A percentile compares a stretch with the other conserved stretches of the same genome.
These are phyloP conservation scores for Taphrina betulina DNA, from an alignment of 1,139 yeast species.

Conservation along the genomic window DNA sequence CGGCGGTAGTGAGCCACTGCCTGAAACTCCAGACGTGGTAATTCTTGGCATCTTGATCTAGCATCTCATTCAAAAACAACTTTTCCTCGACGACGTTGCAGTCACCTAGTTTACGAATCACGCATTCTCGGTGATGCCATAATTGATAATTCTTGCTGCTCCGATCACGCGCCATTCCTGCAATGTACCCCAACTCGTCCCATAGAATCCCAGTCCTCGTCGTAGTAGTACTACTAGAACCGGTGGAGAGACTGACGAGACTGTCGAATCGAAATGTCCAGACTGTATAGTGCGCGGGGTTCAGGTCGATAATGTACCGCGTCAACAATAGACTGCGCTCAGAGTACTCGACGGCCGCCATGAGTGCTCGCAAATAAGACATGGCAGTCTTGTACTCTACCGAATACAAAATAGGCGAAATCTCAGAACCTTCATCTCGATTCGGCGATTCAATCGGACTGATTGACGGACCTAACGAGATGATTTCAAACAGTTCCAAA, in stretches of 20 bases:
- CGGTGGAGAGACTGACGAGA: slow-evolving; percentile 42
- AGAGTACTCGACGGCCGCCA: slow-evolving; percentile 61
- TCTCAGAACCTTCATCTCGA: slow-evolving; percentile 49
- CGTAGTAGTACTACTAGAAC: neutral
- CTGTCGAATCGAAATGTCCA: slow-evolving; percentile 77
- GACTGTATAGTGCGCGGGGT: slow-evolving; percentile 89
- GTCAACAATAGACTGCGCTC: slow-evolving; percentile 71
- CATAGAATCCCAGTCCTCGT: slow-evolving; percentile 39
- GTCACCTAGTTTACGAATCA: neutral
- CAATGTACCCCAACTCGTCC: slow-evolving; percentile 73
- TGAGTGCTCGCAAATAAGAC: slow-evolving; percentile 62
- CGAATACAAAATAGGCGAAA: slow-evolving; percentile 76
- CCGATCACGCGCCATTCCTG: slow-evolving; percentile 65
- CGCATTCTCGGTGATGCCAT: slow-evolving; percentile 82
- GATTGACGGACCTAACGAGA: slow-evolving; percentile 46
- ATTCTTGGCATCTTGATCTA: slow-evolving; percentile 64
- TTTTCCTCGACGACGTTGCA: slow-evolving; percentile 34
- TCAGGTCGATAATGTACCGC: slow-evolving; percentile 58
- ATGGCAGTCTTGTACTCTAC: slow-evolving; percentile 65
- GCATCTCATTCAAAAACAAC: slow-evolving; percentile 46
- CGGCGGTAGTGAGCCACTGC: slow-evolving; percentile 43
- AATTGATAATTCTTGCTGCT: slow-evolving; percentile 92
- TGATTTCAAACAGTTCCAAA: slow-evolving; percentile 34
- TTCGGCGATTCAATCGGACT: slow-evolving; percentile 41
- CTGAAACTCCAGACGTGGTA: slow-evolving; percentile 94